Conservation (phyloP, 495 filamentous ascomycete genomes). For the Aspergillus egyptiacus region DNA sequence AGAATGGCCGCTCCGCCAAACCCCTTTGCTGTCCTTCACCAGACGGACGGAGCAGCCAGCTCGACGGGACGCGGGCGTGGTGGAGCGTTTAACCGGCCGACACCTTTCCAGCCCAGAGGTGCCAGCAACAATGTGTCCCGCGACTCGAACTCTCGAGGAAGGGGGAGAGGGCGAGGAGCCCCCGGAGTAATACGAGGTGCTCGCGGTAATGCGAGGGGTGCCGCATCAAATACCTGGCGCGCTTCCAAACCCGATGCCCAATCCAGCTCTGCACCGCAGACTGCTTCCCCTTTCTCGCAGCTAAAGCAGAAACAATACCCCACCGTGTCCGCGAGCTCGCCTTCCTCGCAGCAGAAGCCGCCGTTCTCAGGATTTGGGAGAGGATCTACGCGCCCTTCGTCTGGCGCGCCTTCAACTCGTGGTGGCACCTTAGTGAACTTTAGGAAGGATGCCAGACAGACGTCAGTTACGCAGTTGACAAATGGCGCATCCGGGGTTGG, state of each 20-base stretch:
- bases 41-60: constrained; percentile 25
- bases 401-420: constrained; percentile 12
- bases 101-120: constrained; percentile 22
- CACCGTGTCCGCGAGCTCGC: constrained; percentile 17
- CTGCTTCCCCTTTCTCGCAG: constrained; percentile 31
- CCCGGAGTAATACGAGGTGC: constrained; percentile 11
- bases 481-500: constrained; percentile 6
- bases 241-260: constrained; percentile 10
- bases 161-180: constrained; percentile 29
- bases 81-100: constrained; percentile 15
- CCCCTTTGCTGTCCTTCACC: constrained; percentile 29
- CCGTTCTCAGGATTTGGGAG: constrained; percentile 20
- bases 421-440: constrained; percentile 13
- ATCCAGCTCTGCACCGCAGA: not conserved
- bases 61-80: constrained; percentile 32
- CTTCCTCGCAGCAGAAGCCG: constrained; percentile 15
- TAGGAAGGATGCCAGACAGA: constrained; percentile 13
- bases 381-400: constrained; percentile 11
- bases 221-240: constrained; percentile 16
- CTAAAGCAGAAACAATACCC: constrained; percentile 20
- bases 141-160: constrained; percentile 21
- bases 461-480: not conserved
- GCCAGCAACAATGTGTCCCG: constrained; percentile 12
- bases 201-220: constrained; percentile 23
- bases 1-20: constrained; percentile 37